Evolutionary conservation across 2,329 filamentous ascomycete species (phyloP).

Genomic region (Fusarium odoratissimum): DNA sequence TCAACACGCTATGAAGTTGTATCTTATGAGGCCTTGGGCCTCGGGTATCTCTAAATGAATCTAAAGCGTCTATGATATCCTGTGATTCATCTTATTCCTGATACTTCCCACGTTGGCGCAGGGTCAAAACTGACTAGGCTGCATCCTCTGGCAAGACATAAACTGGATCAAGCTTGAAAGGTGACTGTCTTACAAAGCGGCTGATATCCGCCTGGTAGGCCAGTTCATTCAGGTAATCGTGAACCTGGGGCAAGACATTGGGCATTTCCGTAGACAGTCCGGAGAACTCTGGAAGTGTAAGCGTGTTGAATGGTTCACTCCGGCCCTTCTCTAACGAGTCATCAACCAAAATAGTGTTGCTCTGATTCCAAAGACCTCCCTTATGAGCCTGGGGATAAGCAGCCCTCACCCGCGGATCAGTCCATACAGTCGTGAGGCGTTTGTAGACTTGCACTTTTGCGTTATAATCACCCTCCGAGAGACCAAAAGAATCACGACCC

Average conservation of each 20-base stretch:
- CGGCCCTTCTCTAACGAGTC: constrained; percentile 84
- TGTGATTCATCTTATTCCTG: neutral
- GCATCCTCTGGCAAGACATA: constrained; percentile 36
- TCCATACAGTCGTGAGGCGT: constrained; percentile 80
- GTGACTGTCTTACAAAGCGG: constrained; percentile 64
- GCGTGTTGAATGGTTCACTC: constrained; percentile 84
- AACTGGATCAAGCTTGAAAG: constrained; percentile 57
- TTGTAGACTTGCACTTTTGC: constrained; percentile 90
- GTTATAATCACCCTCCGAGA: constrained; percentile 73
- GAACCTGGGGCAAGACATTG: constrained; percentile 66
- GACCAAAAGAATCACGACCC: constrained; percentile 80
- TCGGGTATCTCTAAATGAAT: constrained; percentile 34
- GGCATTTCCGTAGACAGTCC: constrained; percentile 56
- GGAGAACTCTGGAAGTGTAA: constrained; percentile 83
- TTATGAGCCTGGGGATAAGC: constrained; percentile 57
- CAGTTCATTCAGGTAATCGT: constrained; percentile 70
- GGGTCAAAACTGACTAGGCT: neutral
- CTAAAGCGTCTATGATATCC: neutral
- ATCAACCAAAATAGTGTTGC: constrained; percentile 90
- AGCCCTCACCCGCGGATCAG: constrained; percentile 54
- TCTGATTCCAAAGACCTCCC: constrained; percentile 75
- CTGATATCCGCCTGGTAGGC: constrained; percentile 70
- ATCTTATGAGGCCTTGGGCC: constrained; percentile 18
- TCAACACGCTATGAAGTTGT: neutral
- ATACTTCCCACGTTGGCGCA: neutral